Percentiles rank a stretch among this genome's conserved stretches.
Evolutionary conservation across 2,329 filamentous ascomycete species (phyloP).

Genomic region (Aphanoascus verrucosus): DNA sequence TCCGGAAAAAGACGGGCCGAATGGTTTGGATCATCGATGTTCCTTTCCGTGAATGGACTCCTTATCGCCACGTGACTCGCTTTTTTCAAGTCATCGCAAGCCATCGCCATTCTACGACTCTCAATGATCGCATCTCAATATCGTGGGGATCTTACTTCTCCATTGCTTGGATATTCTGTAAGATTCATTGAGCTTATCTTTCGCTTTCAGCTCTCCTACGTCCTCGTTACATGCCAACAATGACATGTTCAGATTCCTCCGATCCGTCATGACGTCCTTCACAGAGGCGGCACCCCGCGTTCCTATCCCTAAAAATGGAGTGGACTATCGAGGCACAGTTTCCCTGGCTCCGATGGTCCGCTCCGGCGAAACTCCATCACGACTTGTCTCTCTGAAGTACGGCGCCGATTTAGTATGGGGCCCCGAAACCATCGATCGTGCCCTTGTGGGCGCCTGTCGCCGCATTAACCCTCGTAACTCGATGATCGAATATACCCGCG

Average conservation of each 20-base stretch:
- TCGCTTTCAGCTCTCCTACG: background rate
- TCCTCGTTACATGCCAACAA: slow-evolving; percentile 14
- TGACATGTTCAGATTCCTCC: slow-evolving; percentile 36
- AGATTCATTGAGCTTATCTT: background rate
- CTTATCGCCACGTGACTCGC: slow-evolving; percentile 9
- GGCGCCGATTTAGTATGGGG: slow-evolving; percentile 97
- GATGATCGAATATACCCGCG: slow-evolving; percentile 74
- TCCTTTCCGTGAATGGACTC: background rate
- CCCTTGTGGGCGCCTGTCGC: slow-evolving; percentile 77
- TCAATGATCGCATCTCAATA: background rate
- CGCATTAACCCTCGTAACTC: slow-evolving; percentile 63
- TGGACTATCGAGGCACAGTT: slow-evolving; percentile 87
- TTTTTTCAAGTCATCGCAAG: background rate
- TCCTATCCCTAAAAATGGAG: slow-evolving; percentile 74
- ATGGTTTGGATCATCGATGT: no score
- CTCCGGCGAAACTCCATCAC: slow-evolving; percentile 87
- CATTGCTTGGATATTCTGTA: background rate
- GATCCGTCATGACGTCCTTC: slow-evolving; percentile 46
- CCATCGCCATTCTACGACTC: slow-evolving; percentile 6
- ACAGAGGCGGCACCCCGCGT: slow-evolving; percentile 46
- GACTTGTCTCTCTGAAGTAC: slow-evolving; percentile 81
- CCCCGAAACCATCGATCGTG: slow-evolving; percentile 85
- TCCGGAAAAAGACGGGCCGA: no score
- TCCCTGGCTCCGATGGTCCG: slow-evolving; percentile 97
- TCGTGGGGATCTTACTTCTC: background rate